phyloP scores from a whole-genome alignment of 2,329 filamentous ascomycete species.

The Aspergillus ustus region DNA sequence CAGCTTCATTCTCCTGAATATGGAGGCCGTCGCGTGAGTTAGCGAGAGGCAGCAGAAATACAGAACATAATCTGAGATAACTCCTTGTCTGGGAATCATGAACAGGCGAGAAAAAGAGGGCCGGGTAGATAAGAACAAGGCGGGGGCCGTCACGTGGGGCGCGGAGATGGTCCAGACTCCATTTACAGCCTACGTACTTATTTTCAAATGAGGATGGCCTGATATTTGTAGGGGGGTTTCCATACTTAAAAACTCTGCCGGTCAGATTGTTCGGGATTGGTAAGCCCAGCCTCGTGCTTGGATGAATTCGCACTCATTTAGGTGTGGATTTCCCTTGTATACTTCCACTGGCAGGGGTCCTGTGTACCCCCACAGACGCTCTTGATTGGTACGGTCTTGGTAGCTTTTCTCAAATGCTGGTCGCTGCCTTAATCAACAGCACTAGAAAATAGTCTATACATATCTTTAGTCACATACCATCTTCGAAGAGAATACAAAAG shows the following conservation, averaged over 20 bases:
- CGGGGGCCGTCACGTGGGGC: slow-evolving; percentile 23
- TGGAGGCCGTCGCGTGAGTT: not conserved
- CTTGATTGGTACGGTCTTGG: not conserved
- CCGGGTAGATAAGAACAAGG: slow-evolving; percentile 13
- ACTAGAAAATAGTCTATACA: not conserved
- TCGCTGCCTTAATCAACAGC: not conserved
- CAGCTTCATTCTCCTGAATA: slow-evolving; percentile 9
- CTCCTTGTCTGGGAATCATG: not conserved
- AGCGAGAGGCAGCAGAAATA: not conserved
- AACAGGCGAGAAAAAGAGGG: not conserved
- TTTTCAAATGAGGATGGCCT: not conserved
- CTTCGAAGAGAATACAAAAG: not conserved
- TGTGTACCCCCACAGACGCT: not conserved
- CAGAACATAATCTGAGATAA: slow-evolving; percentile 16
- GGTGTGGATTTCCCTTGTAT: not conserved
- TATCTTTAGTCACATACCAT: not conserved
- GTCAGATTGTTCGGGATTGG: not conserved
- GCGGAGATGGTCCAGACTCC: slow-evolving; percentile 18
- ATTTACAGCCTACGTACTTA: not conserved
- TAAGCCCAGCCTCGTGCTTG: not conserved
- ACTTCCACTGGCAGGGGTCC: not conserved
- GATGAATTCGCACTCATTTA: not conserved
- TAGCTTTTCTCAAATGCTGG: not conserved
- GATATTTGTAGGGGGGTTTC: not conserved
- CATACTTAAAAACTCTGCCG: not conserved